Evolutionary conservation across 169 alveolate genomes (phyloP).

Genomic region (Plasmodium yoelii): DNA sequence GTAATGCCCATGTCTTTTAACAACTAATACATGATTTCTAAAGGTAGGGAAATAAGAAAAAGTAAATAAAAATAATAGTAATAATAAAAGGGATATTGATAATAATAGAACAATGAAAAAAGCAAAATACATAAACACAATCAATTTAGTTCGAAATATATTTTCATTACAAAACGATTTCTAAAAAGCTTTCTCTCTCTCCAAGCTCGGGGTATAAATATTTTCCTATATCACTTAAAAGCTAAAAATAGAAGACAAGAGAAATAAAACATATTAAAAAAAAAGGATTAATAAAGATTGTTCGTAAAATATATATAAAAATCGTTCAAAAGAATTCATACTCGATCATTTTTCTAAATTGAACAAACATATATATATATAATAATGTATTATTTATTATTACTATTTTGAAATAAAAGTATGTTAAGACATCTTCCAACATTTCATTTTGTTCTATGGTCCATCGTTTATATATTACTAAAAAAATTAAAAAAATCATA

Average conservation of each 20-base stretch:
- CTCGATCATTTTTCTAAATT: background rate
- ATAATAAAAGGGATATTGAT: background rate
- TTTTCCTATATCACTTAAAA: slow-evolving; percentile 36
- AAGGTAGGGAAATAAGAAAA: slow-evolving; percentile 2
- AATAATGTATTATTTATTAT: background rate
- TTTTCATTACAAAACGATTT: slow-evolving; percentile 51
- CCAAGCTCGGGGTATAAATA: slow-evolving; percentile 42
- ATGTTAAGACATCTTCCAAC: slow-evolving; percentile 31
- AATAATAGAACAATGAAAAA: background rate
- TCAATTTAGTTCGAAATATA: background rate
- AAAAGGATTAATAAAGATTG: background rate
- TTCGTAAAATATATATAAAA: background rate
- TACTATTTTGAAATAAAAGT: slow-evolving; percentile 71
- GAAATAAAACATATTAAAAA: background rate
- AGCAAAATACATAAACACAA: background rate
- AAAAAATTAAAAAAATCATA: background rate
- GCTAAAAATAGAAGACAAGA: background rate
- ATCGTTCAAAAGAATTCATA: background rate
- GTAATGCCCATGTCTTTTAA: slow-evolving; percentile 33
- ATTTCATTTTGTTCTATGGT: slow-evolving; percentile 7
- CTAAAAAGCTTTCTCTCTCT: slow-evolving; percentile 61
- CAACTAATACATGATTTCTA: slow-evolving; percentile 37
- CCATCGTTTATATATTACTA: slow-evolving; percentile 24
- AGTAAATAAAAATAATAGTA: background rate
- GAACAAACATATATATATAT: background rate